Evolutionary conservation across 1,284 basidiomycete genomes (phyloP).

Genomic region (Cerioporus squamosus): DNA sequence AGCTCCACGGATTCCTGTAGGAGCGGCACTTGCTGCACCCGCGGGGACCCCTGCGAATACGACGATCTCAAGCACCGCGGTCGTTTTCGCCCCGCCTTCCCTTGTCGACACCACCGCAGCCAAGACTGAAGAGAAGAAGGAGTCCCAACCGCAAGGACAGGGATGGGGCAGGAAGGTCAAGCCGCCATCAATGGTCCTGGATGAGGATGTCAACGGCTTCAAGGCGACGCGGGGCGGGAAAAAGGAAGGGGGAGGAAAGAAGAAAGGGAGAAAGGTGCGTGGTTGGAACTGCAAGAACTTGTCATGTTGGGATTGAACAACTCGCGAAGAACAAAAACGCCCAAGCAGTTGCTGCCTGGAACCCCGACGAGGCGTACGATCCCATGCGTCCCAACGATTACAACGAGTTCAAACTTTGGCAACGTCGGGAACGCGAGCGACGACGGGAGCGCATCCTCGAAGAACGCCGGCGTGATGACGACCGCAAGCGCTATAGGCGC

Average conservation of each 20-base stretch:
- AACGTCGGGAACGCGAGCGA: conserved; percentile 73
- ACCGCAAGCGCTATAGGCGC: conserved; percentile 60
- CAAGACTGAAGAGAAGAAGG: conserved; percentile 29
- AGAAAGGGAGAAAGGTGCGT: conserved; percentile 69
- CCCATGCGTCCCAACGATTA: conserved; percentile 85
- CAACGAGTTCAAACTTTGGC: conserved; percentile 81
- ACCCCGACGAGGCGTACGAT: conserved; percentile 80
- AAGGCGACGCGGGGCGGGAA: conserved; percentile 55
- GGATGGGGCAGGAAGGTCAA: conserved; percentile 87
- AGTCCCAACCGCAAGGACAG: conserved; percentile 35
- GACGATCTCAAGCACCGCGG: conserved; percentile 67
- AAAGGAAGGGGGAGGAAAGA: conserved; percentile 47
- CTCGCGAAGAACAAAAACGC: conserved; percentile 60
- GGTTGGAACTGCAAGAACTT: too few relatives aligned
- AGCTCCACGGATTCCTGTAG: conserved; percentile 60
- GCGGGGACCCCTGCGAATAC: conserved; percentile 28
- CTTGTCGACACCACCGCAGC: conserved; percentile 48
- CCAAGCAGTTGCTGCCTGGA: conserved; percentile 62
- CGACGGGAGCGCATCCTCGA: conserved; percentile 59
- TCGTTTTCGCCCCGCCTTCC: conserved; percentile 73
- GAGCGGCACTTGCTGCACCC: conserved; percentile 52
- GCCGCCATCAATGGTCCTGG: conserved; percentile 85
- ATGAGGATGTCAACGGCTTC: conserved; percentile 88
- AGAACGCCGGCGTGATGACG: conserved; percentile 59
- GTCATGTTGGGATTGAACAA: background rate